These are phyloP conservation scores for Arabidopsis arenosa DNA, from an alignment of 345 rosid genomes.

Conservation along the genomic window DNA sequence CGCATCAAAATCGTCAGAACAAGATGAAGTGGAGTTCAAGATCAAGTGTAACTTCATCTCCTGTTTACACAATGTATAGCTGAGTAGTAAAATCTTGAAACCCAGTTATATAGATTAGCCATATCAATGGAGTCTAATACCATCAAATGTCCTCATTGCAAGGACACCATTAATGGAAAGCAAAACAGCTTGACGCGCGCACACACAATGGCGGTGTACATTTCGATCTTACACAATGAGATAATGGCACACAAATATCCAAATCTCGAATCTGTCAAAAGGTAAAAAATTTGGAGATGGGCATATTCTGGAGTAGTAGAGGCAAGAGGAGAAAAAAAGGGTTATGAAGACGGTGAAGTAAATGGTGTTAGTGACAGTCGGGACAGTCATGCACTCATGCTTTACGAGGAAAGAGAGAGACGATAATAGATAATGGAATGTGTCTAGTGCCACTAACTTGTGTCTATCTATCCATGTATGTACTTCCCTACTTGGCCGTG, in stretches of 20 bases:
- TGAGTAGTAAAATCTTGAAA: neutral
- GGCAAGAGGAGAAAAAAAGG: neutral
- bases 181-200: neutral
- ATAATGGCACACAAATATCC: neutral
- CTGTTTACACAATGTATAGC: neutral
- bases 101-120: neutral
- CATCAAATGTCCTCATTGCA: neutral
- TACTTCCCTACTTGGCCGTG: neutral
- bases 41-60: neutral
- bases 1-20: neutral
- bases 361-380: neutral
- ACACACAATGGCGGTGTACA: neutral
- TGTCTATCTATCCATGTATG: neutral
- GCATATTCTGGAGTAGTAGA: neutral
- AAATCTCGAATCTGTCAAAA: neutral
- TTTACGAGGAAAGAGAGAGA: no score
- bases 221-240: neutral
- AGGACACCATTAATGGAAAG: neutral
- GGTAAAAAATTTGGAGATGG: neutral
- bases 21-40: neutral
- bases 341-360: neutral
- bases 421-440: neutral
- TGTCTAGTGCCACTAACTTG: conserved; percentile 1
- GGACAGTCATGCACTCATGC: no score
- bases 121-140: no score